phyloP scores from a whole-genome alignment of 2,329 filamentous ascomycete species.

The Botrytis aclada region DNA sequence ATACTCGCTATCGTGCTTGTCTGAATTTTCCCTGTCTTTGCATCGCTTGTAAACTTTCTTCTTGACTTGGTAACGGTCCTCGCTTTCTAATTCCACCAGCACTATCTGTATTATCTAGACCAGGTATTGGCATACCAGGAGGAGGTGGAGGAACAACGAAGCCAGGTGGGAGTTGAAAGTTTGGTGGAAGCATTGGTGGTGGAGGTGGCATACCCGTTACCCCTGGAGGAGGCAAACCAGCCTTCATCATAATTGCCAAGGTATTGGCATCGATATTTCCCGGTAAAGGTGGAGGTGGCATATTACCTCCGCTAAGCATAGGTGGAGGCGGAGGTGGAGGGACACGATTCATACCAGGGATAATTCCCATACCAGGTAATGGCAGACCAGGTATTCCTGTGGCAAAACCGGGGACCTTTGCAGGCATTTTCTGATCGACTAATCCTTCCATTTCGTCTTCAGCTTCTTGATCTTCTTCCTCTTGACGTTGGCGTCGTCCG shows the following conservation, averaged over 20 bases:
- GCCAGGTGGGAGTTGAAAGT: slow-evolving; percentile 32
- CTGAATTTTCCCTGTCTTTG: slow-evolving; percentile 65
- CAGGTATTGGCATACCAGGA: slow-evolving; percentile 38
- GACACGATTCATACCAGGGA: slow-evolving; percentile 46
- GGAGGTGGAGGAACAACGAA: slow-evolving; percentile 41
- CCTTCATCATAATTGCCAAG: slow-evolving; percentile 47
- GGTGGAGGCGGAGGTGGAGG: slow-evolving; percentile 41
- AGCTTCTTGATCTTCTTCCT: slow-evolving; percentile 89
- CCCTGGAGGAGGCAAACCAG: slow-evolving; percentile 56
- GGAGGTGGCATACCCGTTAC: slow-evolving; percentile 42
- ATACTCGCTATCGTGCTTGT: slow-evolving; percentile 36
- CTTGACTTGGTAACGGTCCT: slow-evolving; percentile 76
- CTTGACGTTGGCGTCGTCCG: slow-evolving; percentile 73
- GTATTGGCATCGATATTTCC: slow-evolving; percentile 18
- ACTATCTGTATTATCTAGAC: slow-evolving; percentile 28
- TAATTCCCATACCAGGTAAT: slow-evolving; percentile 35
- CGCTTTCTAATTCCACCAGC: slow-evolving; percentile 51
- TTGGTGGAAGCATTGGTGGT: slow-evolving; percentile 46
- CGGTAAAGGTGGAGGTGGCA: slow-evolving; percentile 17
- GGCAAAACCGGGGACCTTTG: slow-evolving; percentile 59
- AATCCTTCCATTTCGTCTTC: slow-evolving; percentile 92
- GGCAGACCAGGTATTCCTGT: slow-evolving; percentile 45
- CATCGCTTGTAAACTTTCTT: slow-evolving; percentile 76
- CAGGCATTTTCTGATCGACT: slow-evolving; percentile 81
- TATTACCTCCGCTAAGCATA: slow-evolving; percentile 25